phyloP scores from a whole-genome alignment of 2,329 filamentous ascomycete genomes.

The Chaetomiaceae sp. region DNA sequence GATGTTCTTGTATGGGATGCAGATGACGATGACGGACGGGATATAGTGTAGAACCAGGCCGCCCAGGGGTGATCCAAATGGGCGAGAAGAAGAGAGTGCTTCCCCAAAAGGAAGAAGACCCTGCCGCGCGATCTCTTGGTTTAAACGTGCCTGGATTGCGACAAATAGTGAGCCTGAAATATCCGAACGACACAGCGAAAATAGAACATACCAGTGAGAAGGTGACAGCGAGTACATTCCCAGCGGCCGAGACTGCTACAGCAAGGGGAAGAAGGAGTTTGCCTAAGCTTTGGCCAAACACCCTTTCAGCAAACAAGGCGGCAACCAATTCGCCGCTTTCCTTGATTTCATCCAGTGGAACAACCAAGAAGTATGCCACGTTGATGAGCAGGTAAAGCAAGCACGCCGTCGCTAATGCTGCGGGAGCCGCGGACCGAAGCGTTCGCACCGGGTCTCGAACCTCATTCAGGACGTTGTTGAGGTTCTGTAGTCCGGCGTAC shows the following conservation, averaged over 20 bases:
- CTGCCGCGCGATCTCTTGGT: constrained; percentile 68
- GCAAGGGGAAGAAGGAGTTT: constrained; percentile 55
- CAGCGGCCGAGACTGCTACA: constrained; percentile 62
- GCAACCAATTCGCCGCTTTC: constrained; percentile 63
- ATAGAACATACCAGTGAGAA: constrained; percentile 56
- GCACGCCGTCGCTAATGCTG: constrained; percentile 57
- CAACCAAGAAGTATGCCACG: constrained; percentile 56
- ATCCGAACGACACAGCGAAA: neutral
- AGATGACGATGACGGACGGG: constrained; percentile 62
- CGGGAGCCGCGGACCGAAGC: constrained; percentile 55
- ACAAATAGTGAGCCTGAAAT: neutral
- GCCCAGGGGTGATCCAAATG: constrained; percentile 62
- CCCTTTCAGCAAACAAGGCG: constrained; percentile 59
- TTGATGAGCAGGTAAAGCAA: constrained; percentile 64
- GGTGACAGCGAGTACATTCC: constrained; percentile 69
- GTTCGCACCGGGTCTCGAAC: constrained; percentile 64
- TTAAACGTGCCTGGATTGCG: constrained; percentile 53
- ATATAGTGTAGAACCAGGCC: constrained; percentile 65
- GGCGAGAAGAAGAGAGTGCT: constrained; percentile 57
- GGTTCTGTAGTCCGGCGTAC: constrained; percentile 61
- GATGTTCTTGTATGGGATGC: constrained; percentile 58
- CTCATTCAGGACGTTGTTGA: constrained; percentile 68
- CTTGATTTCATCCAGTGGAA: constrained; percentile 63
- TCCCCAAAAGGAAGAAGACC: constrained; percentile 63
- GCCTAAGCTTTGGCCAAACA: constrained; percentile 57